A percentile compares a stretch with the other conserved stretches of the same genome.
These are phyloP conservation scores for Tricholoma terreum DNA, from an alignment of 768 basidiomycete species.

Conservation along the genomic window DNA sequence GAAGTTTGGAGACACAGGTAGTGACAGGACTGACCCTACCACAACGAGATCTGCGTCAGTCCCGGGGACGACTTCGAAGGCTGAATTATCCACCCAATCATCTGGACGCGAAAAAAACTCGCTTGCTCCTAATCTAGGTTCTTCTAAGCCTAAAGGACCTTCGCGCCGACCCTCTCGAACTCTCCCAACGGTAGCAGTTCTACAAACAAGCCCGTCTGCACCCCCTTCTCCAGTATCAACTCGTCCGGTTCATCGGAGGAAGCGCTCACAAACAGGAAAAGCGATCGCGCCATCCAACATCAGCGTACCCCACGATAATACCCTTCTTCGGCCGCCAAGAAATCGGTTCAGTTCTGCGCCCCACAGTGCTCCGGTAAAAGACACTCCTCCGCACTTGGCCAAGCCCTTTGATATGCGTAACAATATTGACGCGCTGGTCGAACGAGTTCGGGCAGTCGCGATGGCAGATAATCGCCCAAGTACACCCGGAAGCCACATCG, in stretches of 20 bases:
- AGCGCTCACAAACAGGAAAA: conserved; percentile 44
- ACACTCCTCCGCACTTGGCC: conserved; percentile 57
- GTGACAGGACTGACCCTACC: conserved; percentile 14
- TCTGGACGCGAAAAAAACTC: conserved; percentile 19
- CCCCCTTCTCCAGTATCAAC: conserved; percentile 25
- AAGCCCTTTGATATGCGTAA: conserved; percentile 48
- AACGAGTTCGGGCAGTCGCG: conserved; percentile 70
- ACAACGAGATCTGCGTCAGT: conserved; percentile 15
- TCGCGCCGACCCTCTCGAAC: conserved; percentile 34
- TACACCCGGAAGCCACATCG: conserved; percentile 77
- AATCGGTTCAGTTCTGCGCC: conserved; percentile 28
- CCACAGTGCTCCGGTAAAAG: conserved; percentile 46
- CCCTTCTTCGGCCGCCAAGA: conserved; percentile 30
- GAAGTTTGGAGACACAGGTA: conserved; percentile 19
- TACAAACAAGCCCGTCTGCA: conserved; percentile 18
- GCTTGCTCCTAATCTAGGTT: conserved; percentile 17
- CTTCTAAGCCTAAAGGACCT: conserved; percentile 27
- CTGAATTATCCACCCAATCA: conserved; percentile 13
- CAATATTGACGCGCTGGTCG: conserved; percentile 74
- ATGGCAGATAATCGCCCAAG: conserved; percentile 65
- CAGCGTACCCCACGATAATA: conserved; percentile 32
- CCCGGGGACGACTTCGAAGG: conserved; percentile 18
- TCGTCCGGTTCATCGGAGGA: conserved; percentile 46
- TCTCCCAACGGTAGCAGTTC: conserved; percentile 24
- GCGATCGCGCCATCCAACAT: conserved; percentile 25